These are phyloP conservation scores for Fagopyrum tataricum DNA, from an alignment of 148 eudicot genomes.

Conservation along the genomic window DNA sequence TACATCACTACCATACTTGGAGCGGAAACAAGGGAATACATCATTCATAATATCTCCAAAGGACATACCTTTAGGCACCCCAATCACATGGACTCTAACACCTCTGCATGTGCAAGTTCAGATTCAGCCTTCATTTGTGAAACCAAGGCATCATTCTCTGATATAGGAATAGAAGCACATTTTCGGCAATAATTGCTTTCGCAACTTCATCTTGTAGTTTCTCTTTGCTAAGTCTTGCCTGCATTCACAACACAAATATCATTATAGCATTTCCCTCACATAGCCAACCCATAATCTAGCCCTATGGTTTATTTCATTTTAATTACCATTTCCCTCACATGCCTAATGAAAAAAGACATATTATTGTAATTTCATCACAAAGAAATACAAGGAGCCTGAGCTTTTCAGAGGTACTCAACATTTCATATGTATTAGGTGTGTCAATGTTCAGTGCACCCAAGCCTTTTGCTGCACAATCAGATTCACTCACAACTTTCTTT, in stretches of 20 bases:
- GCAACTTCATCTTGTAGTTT: slow-evolving; percentile 59
- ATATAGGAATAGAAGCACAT: slow-evolving; percentile 45
- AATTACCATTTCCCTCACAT: slow-evolving; percentile 64
- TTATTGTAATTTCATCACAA: slow-evolving; percentile 52
- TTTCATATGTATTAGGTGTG: slow-evolving; percentile 45
- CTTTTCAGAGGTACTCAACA: slow-evolving; percentile 51
- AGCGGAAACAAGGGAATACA: background rate
- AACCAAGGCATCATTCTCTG: slow-evolving; percentile 60
- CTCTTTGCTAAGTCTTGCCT: slow-evolving; percentile 57
- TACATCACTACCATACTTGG: background rate
- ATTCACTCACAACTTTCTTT: slow-evolving; percentile 37
- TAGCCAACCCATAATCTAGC: background rate
- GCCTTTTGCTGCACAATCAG: slow-evolving; percentile 29
- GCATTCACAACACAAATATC: slow-evolving; percentile 14
- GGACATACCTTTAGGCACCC: slow-evolving; percentile 52
- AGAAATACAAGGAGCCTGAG: slow-evolving; percentile 58
- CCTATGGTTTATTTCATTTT: background rate
- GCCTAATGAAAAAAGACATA: slow-evolving; percentile 27
- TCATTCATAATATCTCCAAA: background rate
- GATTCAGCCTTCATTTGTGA: slow-evolving; percentile 42
- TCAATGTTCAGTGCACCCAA: slow-evolving; percentile 42
- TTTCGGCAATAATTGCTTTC: slow-evolving; percentile 38
- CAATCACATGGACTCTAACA: slow-evolving; percentile 40
- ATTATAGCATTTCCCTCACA: background rate
- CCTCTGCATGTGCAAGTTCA: slow-evolving; percentile 49